Evolutionary conservation across 805 yeast genomes (phyloP).

Genomic region (Cyberlindnera amylophila): DNA sequence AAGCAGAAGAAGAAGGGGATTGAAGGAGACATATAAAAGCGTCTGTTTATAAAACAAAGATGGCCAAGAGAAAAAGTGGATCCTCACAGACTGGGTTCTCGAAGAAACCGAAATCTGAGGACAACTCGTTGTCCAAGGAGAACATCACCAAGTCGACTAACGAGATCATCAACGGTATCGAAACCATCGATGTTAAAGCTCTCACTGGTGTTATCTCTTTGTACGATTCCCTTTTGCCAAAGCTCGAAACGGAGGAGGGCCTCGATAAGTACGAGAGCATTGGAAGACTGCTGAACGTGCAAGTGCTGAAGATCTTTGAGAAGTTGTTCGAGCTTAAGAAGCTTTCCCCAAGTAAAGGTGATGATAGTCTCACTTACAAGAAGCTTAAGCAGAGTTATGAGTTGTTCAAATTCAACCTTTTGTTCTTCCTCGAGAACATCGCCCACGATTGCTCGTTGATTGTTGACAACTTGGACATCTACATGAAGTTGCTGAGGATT

Average conservation of each 20-base stretch:
- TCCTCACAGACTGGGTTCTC: not conserved
- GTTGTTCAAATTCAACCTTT: conserved; percentile 43
- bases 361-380: conserved; percentile 41
- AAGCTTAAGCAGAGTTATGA: conserved; percentile 65
- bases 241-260: conserved; percentile 18
- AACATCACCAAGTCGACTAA: conserved; percentile 12
- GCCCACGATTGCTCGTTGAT: conserved; percentile 42
- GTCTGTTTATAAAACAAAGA: not conserved
- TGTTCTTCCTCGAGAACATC: conserved; percentile 37
- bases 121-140: conserved; percentile 12
- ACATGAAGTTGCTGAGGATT: conserved; percentile 49
- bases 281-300: conserved; percentile 21
- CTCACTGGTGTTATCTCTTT: conserved; percentile 12
- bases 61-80: conserved; percentile 5
- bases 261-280: conserved; percentile 18
- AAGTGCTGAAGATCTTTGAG: conserved; percentile 24
- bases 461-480: conserved; percentile 51
- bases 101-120: conserved; percentile 2
- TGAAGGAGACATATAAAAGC: too few species aligned
- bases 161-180: conserved; percentile 9
- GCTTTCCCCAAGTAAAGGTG: conserved; percentile 31
- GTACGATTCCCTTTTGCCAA: conserved; percentile 23
- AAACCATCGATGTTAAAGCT: conserved; percentile 6
- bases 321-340: conserved; percentile 17
- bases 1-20: too few species aligned